Conservation (phyloP, 495 filamentous ascomycete species). For the Staphylotrichum longicolle region DNA sequence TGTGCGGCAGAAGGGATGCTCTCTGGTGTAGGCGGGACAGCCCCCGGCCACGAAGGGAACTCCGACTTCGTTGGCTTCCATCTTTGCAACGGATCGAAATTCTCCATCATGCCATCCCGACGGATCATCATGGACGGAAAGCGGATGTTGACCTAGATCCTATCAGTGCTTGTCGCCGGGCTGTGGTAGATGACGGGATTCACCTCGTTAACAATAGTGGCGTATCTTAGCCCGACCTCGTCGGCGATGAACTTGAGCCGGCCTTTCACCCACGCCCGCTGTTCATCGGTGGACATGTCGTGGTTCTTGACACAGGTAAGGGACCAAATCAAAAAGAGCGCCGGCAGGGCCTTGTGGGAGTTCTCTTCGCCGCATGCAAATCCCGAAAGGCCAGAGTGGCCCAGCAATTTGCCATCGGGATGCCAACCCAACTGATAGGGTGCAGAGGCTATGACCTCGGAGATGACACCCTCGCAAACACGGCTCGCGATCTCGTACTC, state of each 20-base stretch:
- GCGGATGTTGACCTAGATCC: constrained; percentile 40
- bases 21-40: constrained; percentile 4
- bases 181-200: not conserved
- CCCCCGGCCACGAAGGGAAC: not conserved
- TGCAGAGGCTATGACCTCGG: constrained; percentile 51
- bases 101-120: constrained; percentile 34
- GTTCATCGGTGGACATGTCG: constrained; percentile 47
- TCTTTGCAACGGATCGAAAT: constrained; percentile 16
- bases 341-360: constrained; percentile 45
- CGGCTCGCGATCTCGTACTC: constrained; percentile 46
- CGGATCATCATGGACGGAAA: constrained; percentile 52
- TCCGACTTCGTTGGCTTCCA: not conserved
- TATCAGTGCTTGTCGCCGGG: not conserved
- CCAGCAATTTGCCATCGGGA: constrained; percentile 27
- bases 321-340: constrained; percentile 39
- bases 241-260: constrained; percentile 44
- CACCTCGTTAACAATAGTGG: constrained; percentile 42
- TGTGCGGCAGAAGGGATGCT: constrained; percentile 7
- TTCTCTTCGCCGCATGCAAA: constrained; percentile 43
- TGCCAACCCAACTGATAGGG: constrained; percentile 55
- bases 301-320: constrained; percentile 40
- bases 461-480: constrained; percentile 43
- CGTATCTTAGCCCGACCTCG: constrained; percentile 46
- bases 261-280: constrained; percentile 45
- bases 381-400: constrained; percentile 21